A percentile compares a stretch with the other conserved stretches of the same genome.
These are phyloP conservation scores for Quercus robur DNA, from an alignment of 306 rosid species.

Conservation along the genomic window DNA sequence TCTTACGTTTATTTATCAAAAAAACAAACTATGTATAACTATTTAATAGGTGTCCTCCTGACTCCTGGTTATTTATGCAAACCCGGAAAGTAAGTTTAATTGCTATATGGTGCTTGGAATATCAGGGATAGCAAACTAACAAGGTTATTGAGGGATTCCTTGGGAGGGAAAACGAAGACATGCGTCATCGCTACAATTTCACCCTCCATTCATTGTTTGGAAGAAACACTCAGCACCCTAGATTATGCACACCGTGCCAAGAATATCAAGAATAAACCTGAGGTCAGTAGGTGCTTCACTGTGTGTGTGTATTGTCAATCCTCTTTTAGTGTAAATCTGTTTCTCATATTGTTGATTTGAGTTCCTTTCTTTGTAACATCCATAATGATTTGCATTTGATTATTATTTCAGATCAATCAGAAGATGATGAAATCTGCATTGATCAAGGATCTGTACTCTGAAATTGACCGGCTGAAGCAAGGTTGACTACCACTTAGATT, in stretches of 20 bases:
- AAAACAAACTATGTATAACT: neutral
- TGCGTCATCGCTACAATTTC: constrained; percentile 97
- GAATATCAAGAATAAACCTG: constrained; percentile 98
- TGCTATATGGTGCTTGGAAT: constrained; percentile 25
- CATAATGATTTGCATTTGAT: constrained; percentile 27
- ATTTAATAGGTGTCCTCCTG: neutral
- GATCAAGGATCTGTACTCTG: constrained; percentile 95
- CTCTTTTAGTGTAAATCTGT: neutral
- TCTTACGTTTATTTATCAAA: no score
- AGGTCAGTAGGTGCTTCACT: constrained; percentile 55
- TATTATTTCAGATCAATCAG: constrained; percentile 74
- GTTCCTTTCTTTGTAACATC: neutral
- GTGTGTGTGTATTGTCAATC: neutral
- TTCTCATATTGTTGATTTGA: neutral
- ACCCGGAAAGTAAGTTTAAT: constrained; percentile 9
- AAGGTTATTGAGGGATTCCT: constrained; percentile 88
- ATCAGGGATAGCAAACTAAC: constrained; percentile 97
- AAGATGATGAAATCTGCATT: constrained; percentile 99
- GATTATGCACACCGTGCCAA: constrained; percentile 99
- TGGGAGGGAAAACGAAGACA: constrained; percentile 99
- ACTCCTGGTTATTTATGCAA: neutral
- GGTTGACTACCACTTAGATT: constrained; percentile 41
- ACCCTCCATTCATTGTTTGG: constrained; percentile 97
- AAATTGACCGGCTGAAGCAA: constrained; percentile 96
- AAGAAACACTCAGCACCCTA: constrained; percentile 96